phyloP scores from a whole-genome alignment of 202 grass and related monocot genomes.

The Carex arenaria region DNA sequence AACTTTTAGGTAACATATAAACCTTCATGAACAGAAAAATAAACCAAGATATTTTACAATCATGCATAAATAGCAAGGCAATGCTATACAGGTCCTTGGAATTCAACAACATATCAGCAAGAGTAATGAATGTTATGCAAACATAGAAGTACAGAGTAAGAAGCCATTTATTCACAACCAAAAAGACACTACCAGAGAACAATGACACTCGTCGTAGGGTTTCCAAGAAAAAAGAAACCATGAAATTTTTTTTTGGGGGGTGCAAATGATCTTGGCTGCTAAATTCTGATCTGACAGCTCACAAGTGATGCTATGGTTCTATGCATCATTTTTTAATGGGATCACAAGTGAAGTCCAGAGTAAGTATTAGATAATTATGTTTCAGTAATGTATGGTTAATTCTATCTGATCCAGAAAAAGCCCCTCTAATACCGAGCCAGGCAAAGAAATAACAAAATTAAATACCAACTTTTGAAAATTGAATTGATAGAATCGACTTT shows the following conservation, averaged over 20 bases:
- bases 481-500: neutral
- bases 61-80: neutral
- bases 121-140: neutral
- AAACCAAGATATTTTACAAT: conserved; percentile 3
- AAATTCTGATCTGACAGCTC: neutral
- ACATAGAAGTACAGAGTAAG: neutral
- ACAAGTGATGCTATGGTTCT: neutral
- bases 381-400: neutral
- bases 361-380: neutral
- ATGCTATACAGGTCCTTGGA: neutral
- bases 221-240: neutral
- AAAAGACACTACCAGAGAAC: neutral
- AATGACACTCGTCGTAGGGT: neutral
- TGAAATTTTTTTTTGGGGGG: neutral
- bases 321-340: neutral
- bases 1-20: neutral
- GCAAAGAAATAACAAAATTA: neutral
- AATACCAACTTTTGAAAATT: conserved; percentile 6
- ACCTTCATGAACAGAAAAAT: neutral
- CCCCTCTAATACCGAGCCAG: neutral
- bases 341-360: neutral
- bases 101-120: neutral
- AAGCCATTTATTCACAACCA: neutral
- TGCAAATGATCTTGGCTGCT: neutral
- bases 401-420: neutral